Base-by-base conservation (phyloP, 2,329 filamentous ascomycete species). In the Gremmenia infestans region DNA sequence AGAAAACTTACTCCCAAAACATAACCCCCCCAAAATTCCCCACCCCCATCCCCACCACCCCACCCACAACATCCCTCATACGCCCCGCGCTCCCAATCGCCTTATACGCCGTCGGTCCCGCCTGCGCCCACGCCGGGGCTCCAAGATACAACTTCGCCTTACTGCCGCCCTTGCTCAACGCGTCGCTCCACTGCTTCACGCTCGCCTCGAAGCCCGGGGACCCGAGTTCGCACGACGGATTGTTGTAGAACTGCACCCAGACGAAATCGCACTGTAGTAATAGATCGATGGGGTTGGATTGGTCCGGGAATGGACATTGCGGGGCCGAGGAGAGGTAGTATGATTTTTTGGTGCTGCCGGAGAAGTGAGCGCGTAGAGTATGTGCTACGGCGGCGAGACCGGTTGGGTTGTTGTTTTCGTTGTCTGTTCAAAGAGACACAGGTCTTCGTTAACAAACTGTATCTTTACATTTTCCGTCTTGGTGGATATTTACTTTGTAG, bases 181-280 rank as follows among this genome's bases (percentile, higher is more conserved):
- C 65, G 4, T 60, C 55, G 59, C 66, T 69, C 72, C 72, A 75
- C 7, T 63, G 58, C 6, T 63, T 56, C 32, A 74, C 64, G 50
- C 63, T 66, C 43, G 56, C 40, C 43, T 52, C 39, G 58, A 68
- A 69, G 35, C 67, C 69, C 0, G 54, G 25, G 12, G 54, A 57
- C 15, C 67, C 68, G 60, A 67, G 66, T 52, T 66, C 68, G 62
- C 63, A 74, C 15, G 52, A 56, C 50, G 67, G 68, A 65, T 74
- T 74, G 62, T 75, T 74, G 66, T 74, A 75, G 60, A 74, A 74
- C 52, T 74, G 72, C n/a, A 73, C 69, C 45, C 64, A 73, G 46
- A 74, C 65, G 40, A 72, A 73, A 48, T 74, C 73, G 60, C 69
- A 70, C 5, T 67, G 62, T 17, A 72, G 63, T 25, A 70, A 56